Percentiles rank a stretch among this genome's conserved stretches.
Evolutionary conservation across 805 yeast species (phyloP).

Genomic region (Myxozyma vanderwaltii): DNA sequence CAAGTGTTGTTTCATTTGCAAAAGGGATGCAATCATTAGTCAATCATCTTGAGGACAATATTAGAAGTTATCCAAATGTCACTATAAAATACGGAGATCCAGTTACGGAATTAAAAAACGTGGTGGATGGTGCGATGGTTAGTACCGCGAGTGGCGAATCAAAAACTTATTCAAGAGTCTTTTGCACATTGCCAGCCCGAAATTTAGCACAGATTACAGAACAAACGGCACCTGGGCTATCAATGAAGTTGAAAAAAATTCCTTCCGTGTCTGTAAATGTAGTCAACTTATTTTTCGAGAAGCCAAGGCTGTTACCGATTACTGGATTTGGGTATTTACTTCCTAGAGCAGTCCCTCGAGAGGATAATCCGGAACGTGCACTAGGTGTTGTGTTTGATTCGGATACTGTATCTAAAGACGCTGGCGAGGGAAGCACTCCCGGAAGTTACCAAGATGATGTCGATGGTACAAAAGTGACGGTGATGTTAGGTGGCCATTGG

Average conservation of each 20-base stretch:
- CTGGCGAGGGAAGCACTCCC: conserved; percentile 16
- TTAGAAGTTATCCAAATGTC: background rate
- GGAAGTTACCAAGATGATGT: conserved; percentile 27
- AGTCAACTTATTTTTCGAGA: conserved; percentile 66
- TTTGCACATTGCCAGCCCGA: conserved; percentile 27
- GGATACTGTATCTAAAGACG: conserved; percentile 46
- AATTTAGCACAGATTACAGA: conserved; percentile 13
- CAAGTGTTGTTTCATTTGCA: conserved; percentile 21
- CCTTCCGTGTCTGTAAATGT: conserved; percentile 61
- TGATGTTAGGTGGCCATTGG: conserved; percentile 87
- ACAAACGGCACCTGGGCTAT: conserved; percentile 8
- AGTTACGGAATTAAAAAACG: conserved; percentile 11
- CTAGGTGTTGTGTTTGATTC: conserved; percentile 92
- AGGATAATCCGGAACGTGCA: conserved; percentile 55
- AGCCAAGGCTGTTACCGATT: conserved; percentile 46
- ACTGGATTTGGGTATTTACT: conserved; percentile 88
- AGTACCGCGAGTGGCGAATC: conserved; percentile 13
- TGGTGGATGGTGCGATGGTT: conserved; percentile 17
- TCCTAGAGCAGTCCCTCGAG: conserved; percentile 54
- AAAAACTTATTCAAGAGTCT: conserved; percentile 40
- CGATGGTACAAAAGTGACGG: conserved; percentile 70
- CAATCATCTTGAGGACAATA: conserved; percentile 1
- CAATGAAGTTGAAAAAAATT: conserved; percentile 40
- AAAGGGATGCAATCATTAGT: conserved; percentile 24
- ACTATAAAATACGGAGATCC: conserved; percentile 4